Evolutionary conservation across 2,329 filamentous ascomycete genomes (phyloP).

Genomic region (Paraconiothyrium sp.): DNA sequence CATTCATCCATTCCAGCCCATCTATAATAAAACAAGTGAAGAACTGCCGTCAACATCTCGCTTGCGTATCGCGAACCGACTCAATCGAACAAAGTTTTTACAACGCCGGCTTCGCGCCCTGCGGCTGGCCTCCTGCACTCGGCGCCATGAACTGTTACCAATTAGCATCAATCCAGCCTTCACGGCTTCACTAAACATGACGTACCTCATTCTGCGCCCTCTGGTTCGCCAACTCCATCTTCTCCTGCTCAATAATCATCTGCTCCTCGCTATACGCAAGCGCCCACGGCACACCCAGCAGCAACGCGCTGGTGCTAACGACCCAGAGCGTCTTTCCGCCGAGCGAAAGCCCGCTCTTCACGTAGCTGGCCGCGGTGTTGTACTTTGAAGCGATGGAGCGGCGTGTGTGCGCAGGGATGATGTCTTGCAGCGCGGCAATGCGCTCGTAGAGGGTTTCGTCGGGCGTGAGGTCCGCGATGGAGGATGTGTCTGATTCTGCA

Average conservation of each 20-base stretch:
- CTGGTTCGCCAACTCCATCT: slow-evolving; percentile 96
- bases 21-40: slow-evolving; percentile 15
- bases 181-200: slow-evolving; percentile 22
- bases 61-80: neutral
- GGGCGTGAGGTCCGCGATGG: slow-evolving; percentile 60
- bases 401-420: slow-evolving; percentile 82
- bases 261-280: slow-evolving; percentile 95
- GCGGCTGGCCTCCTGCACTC: slow-evolving; percentile 34
- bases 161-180: neutral
- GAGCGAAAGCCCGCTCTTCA: slow-evolving; percentile 71
- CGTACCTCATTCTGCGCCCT: slow-evolving; percentile 77
- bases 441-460: slow-evolving; percentile 66
- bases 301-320: slow-evolving; percentile 84
- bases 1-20: neutral
- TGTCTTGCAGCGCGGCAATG: slow-evolving; percentile 76
- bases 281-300: slow-evolving; percentile 92
- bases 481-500: slow-evolving; percentile 81
- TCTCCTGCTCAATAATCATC: slow-evolving; percentile 96
- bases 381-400: slow-evolving; percentile 59
- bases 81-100: slow-evolving; percentile 26
- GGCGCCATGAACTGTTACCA: slow-evolving; percentile 45
- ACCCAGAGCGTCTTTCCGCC: slow-evolving; percentile 91
- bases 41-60: slow-evolving; percentile 20
- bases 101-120: slow-evolving; percentile 47
- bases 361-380: slow-evolving; percentile 64